phyloP scores from a whole-genome alignment of 768 basidiomycete species.

The Lactarius akahatsu region DNA sequence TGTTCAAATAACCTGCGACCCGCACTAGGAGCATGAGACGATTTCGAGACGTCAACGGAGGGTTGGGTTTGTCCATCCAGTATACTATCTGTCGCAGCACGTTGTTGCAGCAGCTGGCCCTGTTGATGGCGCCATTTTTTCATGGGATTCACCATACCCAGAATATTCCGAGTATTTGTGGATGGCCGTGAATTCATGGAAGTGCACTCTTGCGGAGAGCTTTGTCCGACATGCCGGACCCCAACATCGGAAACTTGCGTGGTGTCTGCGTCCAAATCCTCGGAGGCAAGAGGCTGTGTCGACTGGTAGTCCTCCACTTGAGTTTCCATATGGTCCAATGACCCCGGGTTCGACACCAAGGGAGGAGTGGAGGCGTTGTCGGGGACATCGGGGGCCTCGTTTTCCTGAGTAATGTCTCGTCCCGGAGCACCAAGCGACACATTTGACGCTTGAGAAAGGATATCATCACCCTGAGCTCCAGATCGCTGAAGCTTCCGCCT shows the following conservation, averaged over 20 bases:
- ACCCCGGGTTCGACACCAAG: constrained; percentile 20
- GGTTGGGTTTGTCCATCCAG: constrained; percentile 33
- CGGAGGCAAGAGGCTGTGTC: constrained; percentile 24
- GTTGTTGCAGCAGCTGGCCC: constrained; percentile 15
- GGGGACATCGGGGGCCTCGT: constrained; percentile 6
- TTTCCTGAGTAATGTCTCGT: background rate
- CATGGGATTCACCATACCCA: constrained; percentile 38
- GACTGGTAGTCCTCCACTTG: constrained; percentile 20
- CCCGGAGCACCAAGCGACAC: constrained; percentile 8
- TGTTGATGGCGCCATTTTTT: constrained; percentile 32
- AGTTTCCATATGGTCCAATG: constrained; percentile 3
- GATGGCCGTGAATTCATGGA: constrained; percentile 23
- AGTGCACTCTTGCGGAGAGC: background rate
- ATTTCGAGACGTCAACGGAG: constrained; percentile 22
- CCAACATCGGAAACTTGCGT: constrained; percentile 12
- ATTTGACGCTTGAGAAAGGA: constrained; percentile 9
- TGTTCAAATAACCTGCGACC: constrained; percentile 18
- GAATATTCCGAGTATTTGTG: constrained; percentile 35
- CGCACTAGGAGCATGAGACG: constrained; percentile 16
- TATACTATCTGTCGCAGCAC: constrained; percentile 3
- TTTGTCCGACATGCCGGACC: background rate
- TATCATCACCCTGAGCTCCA: background rate
- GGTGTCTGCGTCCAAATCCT: constrained; percentile 16
- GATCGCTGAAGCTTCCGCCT: background rate
- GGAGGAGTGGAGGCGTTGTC: constrained; percentile 21